These are phyloP conservation scores for Tricholoma furcatifolium DNA, from an alignment of 768 basidiomycete genomes.

Conservation along the genomic window DNA sequence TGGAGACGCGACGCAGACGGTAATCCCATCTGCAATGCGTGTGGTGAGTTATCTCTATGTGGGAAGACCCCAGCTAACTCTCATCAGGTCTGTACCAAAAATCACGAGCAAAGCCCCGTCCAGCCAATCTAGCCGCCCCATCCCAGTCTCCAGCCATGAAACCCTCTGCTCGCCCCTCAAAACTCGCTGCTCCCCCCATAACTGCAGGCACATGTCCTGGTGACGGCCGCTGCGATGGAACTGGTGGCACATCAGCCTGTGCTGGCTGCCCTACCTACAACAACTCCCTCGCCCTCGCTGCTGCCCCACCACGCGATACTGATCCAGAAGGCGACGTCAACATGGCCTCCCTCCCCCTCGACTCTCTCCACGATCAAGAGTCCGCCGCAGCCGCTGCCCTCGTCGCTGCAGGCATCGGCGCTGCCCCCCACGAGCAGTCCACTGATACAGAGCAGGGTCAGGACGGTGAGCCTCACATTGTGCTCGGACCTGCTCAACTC, in stretches of 20 bases:
- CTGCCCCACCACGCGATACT: slow-evolving; percentile 25
- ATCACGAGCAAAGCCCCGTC: slow-evolving; percentile 74
- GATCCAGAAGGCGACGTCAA: slow-evolving; percentile 19
- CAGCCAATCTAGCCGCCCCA: slow-evolving; percentile 51
- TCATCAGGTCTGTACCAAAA: slow-evolving; percentile 78
- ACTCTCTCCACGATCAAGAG: slow-evolving; percentile 14
- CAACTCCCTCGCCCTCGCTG: slow-evolving; percentile 62
- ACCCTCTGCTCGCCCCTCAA: slow-evolving; percentile 4
- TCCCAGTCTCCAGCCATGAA: slow-evolving; percentile 18
- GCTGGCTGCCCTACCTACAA: slow-evolving; percentile 97
- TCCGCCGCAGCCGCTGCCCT: slow-evolving; percentile 20
- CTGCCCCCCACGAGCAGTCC: neutral
- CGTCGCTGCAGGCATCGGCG: slow-evolving; percentile 19
- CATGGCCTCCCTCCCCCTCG: slow-evolving; percentile 9
- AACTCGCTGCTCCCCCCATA: slow-evolving; percentile 4
- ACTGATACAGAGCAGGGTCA: neutral
- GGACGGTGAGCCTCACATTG: slow-evolving; percentile 7
- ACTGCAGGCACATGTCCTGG: slow-evolving; percentile 86
- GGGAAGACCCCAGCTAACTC: no score
- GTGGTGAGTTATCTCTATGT: slow-evolving; percentile 46
- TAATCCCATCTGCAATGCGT: slow-evolving; percentile 85
- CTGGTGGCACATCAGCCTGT: slow-evolving; percentile 90
- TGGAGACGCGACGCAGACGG: slow-evolving; percentile 84
- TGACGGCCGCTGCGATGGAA: slow-evolving; percentile 97
- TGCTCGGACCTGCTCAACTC: slow-evolving; percentile 17